These are phyloP conservation scores for Naganishia vaughanmartiniae DNA, from an alignment of 768 basidiomycete genomes.

Conservation along the genomic window DNA sequence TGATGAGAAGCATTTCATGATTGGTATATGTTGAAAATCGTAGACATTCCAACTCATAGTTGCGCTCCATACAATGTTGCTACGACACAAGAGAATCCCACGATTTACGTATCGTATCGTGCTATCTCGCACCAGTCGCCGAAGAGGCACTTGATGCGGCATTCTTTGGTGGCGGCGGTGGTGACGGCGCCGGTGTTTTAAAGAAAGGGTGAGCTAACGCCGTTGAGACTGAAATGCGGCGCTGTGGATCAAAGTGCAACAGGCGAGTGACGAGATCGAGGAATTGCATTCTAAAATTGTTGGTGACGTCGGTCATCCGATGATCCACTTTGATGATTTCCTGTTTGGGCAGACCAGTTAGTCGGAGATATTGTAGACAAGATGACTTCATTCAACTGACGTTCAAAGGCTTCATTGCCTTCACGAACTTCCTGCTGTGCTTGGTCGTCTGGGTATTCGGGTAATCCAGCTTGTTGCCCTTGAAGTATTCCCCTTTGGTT, in stretches of 20 bases:
- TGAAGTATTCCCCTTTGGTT: conserved; percentile 90
- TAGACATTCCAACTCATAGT: background rate
- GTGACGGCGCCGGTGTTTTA: conserved; percentile 39
- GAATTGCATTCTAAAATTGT: conserved; percentile 70
- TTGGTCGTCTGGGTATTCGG: conserved; percentile 82
- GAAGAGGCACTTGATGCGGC: background rate
- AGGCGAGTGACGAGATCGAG: conserved; percentile 81
- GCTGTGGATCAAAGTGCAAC: conserved; percentile 82
- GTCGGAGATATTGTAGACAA: conserved; percentile 7
- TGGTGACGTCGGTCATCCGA: conserved; percentile 55
- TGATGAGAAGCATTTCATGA: background rate
- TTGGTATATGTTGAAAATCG: background rate
- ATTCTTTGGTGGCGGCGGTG: conserved; percentile 22
- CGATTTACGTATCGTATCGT: background rate
- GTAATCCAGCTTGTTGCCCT: conserved; percentile 80
- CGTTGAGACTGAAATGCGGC: conserved; percentile 81
- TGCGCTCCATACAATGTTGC: background rate
- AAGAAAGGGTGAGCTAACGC: conserved; percentile 88
- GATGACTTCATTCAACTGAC: conserved; percentile 55
- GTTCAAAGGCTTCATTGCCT: conserved; percentile 71
- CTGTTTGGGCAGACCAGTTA: conserved; percentile 54
- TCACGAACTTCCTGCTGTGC: conserved; percentile 91
- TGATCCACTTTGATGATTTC: conserved; percentile 71
- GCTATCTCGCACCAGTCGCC: background rate
- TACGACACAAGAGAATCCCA: background rate